A percentile compares a stretch with the other conserved stretches of the same genome.
Conservation (phyloP, 1,284 basidiomycete genomes). For the Heterobasidion occidentale region DNA sequence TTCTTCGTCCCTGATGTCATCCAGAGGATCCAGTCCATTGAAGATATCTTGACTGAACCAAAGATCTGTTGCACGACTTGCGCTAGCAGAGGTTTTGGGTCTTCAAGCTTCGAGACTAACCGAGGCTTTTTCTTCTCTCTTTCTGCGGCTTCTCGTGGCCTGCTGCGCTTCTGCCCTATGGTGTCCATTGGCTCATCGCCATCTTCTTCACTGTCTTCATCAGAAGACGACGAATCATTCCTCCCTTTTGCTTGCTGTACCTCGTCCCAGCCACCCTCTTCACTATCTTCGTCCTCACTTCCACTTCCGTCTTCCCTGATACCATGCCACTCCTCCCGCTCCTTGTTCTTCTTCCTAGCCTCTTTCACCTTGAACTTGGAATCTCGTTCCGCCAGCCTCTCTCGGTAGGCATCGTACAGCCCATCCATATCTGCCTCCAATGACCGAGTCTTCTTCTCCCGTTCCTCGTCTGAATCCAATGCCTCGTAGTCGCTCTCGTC, state of each 20-base stretch:
- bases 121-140: constrained; percentile 33
- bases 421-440: constrained; percentile 86
- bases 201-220: constrained; percentile 41
- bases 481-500: constrained; percentile 40
- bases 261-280: constrained; percentile 72
- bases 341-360: constrained; percentile 68
- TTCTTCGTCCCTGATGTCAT: constrained; percentile 28
- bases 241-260: constrained; percentile 57
- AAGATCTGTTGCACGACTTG: constrained; percentile 49
- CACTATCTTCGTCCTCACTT: constrained; percentile 24
- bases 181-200: constrained; percentile 28
- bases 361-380: constrained; percentile 88
- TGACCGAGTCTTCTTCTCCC: constrained; percentile 49
- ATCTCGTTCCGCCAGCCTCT: constrained; percentile 78
- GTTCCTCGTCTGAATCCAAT: constrained; percentile 65
- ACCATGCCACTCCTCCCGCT: constrained; percentile 74
- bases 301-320: constrained; percentile 45
- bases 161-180: constrained; percentile 33
- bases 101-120: constrained; percentile 33
- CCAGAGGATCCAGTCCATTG: constrained; percentile 58
- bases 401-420: constrained; percentile 85
- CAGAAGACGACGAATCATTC: constrained; percentile 49
- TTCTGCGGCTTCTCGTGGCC: constrained; percentile 23
- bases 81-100: constrained; percentile 22
- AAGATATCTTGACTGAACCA: constrained; percentile 99